phyloP scores from a whole-genome alignment of 768 basidiomycete species.

The Podaxis mareebaensis region DNA sequence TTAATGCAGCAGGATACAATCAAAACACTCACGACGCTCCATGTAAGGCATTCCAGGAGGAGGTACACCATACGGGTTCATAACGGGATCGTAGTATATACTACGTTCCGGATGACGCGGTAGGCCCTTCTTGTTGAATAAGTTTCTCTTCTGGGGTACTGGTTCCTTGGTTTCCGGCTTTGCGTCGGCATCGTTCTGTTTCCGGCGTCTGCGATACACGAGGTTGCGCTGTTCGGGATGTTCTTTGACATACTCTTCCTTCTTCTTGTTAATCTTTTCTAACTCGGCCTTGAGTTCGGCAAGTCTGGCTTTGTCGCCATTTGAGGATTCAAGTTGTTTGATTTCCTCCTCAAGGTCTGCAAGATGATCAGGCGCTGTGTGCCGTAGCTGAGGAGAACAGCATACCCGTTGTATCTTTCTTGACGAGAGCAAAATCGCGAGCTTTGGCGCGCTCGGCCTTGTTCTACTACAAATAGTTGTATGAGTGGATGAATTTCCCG shows the following conservation, averaged over 20 bases:
- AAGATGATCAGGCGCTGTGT: slow-evolving; percentile 4
- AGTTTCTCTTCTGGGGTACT: slow-evolving; percentile 56
- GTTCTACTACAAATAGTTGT: slow-evolving; percentile 66
- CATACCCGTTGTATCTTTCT: slow-evolving; percentile 88
- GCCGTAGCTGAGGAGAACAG: background rate
- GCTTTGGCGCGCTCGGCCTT: slow-evolving; percentile 80
- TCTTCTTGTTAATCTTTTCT: slow-evolving; percentile 78
- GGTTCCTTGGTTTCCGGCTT: slow-evolving; percentile 36
- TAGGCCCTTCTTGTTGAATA: slow-evolving; percentile 82
- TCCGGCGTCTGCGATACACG: slow-evolving; percentile 65
- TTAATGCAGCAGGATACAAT: background rate
- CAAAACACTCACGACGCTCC: slow-evolving; percentile 71
- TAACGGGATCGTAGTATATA: slow-evolving; percentile 88
- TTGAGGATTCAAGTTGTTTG: slow-evolving; percentile 52
- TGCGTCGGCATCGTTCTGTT: slow-evolving; percentile 36
- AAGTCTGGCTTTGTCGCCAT: slow-evolving; percentile 65
- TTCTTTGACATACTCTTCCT: slow-evolving; percentile 88
- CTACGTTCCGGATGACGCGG: slow-evolving; percentile 90
- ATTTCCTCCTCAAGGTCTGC: slow-evolving; percentile 85
- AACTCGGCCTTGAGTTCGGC: slow-evolving; percentile 75
- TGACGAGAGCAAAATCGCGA: slow-evolving; percentile 88
- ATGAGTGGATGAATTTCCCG: background rate
- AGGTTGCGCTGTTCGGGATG: slow-evolving; percentile 91
- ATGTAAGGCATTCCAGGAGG: slow-evolving; percentile 98
- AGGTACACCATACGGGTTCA: slow-evolving; percentile 92